Evolutionary conservation across 2,329 filamentous ascomycete species (phyloP), one percentile per base, ranked within the genome.

Genomic region (Monosporascus sp.): DNA sequence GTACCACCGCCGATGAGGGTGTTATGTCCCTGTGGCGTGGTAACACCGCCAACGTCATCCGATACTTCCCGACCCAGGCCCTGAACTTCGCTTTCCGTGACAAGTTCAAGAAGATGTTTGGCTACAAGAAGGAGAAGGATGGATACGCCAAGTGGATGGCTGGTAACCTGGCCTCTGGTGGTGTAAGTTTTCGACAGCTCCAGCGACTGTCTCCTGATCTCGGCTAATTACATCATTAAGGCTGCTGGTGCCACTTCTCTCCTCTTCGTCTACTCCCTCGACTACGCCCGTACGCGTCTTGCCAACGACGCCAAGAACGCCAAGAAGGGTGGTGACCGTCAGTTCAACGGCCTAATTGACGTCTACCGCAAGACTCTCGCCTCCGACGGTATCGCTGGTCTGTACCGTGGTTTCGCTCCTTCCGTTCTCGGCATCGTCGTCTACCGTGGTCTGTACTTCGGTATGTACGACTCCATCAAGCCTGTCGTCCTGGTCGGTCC

Each of bases 371-470:
- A 99, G 94, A 99, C 94, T 72, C 86, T 99, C 71, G 93, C 94
- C 70, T 89, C 91, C 71, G 94, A 99, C 78, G 94, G 94, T 95
- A 84, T 99, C 81, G 89, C 87, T 74, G 94, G 94, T 95, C 92
- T 99, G 74, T 99, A 99, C 91, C 94, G 94, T 96, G 94, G 94
- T 85, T 99, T 99, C 89, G 91, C 92, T 85, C 94, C 95, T 77
- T 99, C 94, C 73, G 94, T 99, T 73, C 85, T 89, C 78, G 94
- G 94, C 88, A 99, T 99, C 79, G 79, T 99, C 72, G 94, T 99
- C 82, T 99, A 99, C 91, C 94, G 94, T 91, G 94, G 94, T 97
- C 91, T 99, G 71, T 99, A 99, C 92, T 99, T 99, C 89, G 94
- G 94, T 77, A 89, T 99, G 89, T 99, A 99, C 91, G 94, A 99